Percentiles rank a stretch among this genome's conserved stretches.
phyloP scores from a whole-genome alignment of 306 rosid species.

The Prunus padus region DNA sequence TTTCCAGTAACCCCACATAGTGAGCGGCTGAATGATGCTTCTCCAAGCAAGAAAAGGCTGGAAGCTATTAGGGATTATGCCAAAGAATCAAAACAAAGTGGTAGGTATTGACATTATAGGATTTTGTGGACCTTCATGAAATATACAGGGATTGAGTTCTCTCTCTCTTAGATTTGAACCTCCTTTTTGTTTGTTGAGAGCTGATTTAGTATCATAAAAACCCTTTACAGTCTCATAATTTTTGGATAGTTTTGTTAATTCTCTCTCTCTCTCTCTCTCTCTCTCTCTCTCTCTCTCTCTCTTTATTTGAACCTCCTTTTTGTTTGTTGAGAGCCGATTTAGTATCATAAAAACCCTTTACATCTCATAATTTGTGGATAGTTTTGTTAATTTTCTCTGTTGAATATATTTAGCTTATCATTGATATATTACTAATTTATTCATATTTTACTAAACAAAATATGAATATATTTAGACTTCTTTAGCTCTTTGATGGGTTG shows the following conservation, averaged over 20 bases:
- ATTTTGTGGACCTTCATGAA: neutral
- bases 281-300: too few relatives aligned
- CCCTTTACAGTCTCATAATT: neutral
- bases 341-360: neutral
- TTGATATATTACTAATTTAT: neutral
- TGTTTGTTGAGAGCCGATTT: neutral
- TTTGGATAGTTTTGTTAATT: neutral
- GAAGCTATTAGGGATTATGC: slow-evolving; percentile 36
- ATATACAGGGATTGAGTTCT: neutral
- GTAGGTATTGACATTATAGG: slow-evolving; percentile 13
- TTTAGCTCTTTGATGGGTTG: neutral
- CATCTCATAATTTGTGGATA: neutral
- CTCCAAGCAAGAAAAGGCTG: slow-evolving; percentile 56
- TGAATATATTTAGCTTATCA: too few relatives aligned
- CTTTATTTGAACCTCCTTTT: neutral
- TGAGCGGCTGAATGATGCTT: slow-evolving; percentile 47
- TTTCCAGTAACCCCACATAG: slow-evolving; percentile 40
- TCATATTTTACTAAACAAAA: neutral
- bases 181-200: neutral
- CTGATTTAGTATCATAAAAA: neutral
- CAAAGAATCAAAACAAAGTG: slow-evolving; percentile 58
- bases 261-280: too few relatives aligned
- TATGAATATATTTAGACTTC: too few relatives aligned
- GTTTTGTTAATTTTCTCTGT: neutral
- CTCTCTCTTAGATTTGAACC: neutral